These are phyloP conservation scores for Colletotrichum acutatum DNA, from an alignment of 2,329 filamentous ascomycete genomes.

Conservation along the genomic window DNA sequence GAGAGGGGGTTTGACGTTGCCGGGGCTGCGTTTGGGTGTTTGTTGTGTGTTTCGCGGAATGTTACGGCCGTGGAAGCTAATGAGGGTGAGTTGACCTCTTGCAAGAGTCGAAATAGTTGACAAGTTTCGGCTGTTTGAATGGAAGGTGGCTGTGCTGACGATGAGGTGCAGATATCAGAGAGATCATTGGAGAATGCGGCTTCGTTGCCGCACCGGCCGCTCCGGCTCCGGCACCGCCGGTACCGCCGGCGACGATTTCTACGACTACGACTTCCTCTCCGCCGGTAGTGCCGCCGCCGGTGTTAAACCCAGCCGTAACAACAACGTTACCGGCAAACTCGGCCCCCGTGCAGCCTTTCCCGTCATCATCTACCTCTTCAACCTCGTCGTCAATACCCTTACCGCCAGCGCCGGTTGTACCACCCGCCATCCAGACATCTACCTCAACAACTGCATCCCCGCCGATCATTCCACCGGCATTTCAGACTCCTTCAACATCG, in stretches of 20 bases:
- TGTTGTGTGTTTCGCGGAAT: slow-evolving; percentile 15
- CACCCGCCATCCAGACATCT: background rate
- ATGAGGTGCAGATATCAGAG: background rate
- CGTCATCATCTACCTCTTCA: too few species aligned
- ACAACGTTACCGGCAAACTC: background rate
- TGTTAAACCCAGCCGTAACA: background rate
- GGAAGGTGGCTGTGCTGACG: background rate
- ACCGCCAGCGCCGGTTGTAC: too few species aligned
- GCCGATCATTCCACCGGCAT: too few species aligned
- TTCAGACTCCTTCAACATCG: too few species aligned
- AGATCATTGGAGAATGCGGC: slow-evolving; percentile 28
- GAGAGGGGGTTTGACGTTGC: slow-evolving; percentile 19
- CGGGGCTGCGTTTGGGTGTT: background rate
- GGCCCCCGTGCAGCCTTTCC: too few species aligned
- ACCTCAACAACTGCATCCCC: background rate
- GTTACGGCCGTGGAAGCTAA: slow-evolving; percentile 9
- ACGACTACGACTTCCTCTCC: background rate
- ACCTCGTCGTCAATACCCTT: too few species aligned
- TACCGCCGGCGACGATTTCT: background rate
- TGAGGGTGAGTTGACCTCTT: background rate
- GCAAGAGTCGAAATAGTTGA: background rate
- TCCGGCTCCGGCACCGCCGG: background rate
- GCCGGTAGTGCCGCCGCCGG: background rate
- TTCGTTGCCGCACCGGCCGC: slow-evolving; percentile 1
- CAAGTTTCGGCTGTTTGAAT: too few species aligned